Evolutionary conservation across 129 eudicot species (phyloP), one percentile per base, ranked within the genome.

Genomic region (Gnaphalium uliginosum): DNA sequence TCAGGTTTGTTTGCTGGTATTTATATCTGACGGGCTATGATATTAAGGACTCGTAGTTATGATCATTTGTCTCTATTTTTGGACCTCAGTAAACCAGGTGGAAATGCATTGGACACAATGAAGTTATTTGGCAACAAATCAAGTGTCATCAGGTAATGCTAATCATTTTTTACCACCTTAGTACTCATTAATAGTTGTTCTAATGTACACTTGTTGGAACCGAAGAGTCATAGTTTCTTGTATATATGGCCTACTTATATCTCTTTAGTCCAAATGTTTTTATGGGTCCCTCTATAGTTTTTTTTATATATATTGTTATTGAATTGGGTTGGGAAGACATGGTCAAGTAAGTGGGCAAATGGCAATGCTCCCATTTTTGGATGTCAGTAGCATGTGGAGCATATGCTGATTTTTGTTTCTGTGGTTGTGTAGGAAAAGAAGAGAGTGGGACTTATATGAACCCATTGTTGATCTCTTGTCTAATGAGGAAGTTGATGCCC

Each of bases 401-500:
- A 53, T 53, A 4, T 53, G 24, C 25, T 56, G 23, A 39, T 59
- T 10, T 18, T 2, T 59, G 53, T 3, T 8, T 18, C 17, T 29
- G 14, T 63, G 43, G 10, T 69, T 72, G 35, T 85, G 54, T 82
- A 94, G 98, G 89, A 94, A 90, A 79, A 90, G 96, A 77, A 90
- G 86, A 78, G 97, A 94, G 79, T 87, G 97, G 96, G 98, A 94
- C 69, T 84, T 85, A 15, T 94, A 85, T 77, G 98, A 90, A 77
- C 97, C 98, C 29, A 79, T 90, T 80, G 93, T 90, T 46, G 98
- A 94, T 87, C 74, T 88, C 39, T 87, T 94, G 62, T 94, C 98
- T 35, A 88, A 84, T 66, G 98, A 94, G 86, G 97, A 90, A 81
- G 90, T 94, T 61, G 98, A 87, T 73, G 91, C 91, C 58, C 88